These are phyloP conservation scores for Limnanthes douglasii DNA, from an alignment of 345 rosid genomes.

Conservation along the genomic window DNA sequence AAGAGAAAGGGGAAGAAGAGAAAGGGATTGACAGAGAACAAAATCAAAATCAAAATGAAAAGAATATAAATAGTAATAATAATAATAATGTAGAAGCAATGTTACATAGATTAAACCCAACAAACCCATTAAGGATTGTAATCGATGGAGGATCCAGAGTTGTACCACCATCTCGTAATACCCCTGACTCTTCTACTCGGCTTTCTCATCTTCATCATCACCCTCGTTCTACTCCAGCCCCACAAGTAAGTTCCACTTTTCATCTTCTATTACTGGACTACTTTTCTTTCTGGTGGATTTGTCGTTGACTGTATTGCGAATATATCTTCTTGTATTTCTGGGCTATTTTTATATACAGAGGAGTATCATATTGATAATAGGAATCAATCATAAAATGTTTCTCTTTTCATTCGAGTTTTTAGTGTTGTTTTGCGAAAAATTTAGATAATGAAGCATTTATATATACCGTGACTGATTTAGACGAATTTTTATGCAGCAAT, in stretches of 20 bases:
- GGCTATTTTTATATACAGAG: too few species aligned
- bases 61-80: slow-evolving; percentile 6
- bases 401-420: too few species aligned
- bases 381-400: too few species aligned
- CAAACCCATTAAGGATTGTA: slow-evolving; percentile 69
- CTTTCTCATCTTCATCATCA: slow-evolving; percentile 17
- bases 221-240: slow-evolving; percentile 72
- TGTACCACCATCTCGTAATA: slow-evolving; percentile 32
- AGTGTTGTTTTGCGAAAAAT: too few species aligned
- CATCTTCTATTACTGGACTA: background rate
- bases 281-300: slow-evolving; percentile 1
- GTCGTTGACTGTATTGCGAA: background rate
- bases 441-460: too few species aligned
- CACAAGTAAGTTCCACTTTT: slow-evolving; percentile 36
- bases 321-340: too few species aligned
- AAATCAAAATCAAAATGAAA: slow-evolving; percentile 22
- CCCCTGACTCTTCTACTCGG: slow-evolving; percentile 7
- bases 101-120: slow-evolving; percentile 60
- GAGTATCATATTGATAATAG: too few species aligned
- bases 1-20: slow-evolving; percentile 6
- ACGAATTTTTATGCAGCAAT: slow-evolving; percentile 25
- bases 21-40: slow-evolving; percentile 24
- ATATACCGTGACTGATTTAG: too few species aligned
- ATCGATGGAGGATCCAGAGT: slow-evolving; percentile 24
- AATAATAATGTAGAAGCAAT: slow-evolving; percentile 22